A percentile compares a stretch with the other conserved stretches of the same genome.
phyloP scores from a whole-genome alignment of 371 early-diverging fungal genomes.

The Actinomortierella ambigua region DNA sequence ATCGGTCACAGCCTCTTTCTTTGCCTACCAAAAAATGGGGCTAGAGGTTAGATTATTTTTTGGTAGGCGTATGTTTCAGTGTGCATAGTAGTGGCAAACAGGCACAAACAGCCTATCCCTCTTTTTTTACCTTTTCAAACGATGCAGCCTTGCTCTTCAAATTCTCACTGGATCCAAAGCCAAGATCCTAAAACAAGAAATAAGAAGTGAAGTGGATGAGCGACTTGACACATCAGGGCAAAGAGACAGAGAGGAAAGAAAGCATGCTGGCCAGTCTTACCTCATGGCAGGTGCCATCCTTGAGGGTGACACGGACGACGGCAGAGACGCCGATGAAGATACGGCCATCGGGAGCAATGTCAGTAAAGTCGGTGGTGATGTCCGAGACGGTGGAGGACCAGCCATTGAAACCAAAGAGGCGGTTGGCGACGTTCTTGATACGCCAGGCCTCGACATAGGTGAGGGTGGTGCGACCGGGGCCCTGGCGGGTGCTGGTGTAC shows the following conservation, averaged over 20 bases:
- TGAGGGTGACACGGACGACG: constrained; percentile 86
- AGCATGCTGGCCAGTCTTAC: constrained; percentile 48
- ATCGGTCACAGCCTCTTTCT: constrained; percentile 98
- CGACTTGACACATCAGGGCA: background rate
- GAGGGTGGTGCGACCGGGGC: constrained; percentile 56
- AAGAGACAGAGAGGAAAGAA: background rate
- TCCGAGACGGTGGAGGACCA: constrained; percentile 90
- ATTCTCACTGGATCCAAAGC: constrained; percentile 89
- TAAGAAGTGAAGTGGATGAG: background rate
- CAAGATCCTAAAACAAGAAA: constrained; percentile 69
- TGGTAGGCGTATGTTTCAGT: no score
- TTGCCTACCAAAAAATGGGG: constrained; percentile 58
- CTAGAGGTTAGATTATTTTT: background rate
- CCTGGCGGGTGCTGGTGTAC: constrained; percentile 60
- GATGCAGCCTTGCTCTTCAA: constrained; percentile 80
- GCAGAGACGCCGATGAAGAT: constrained; percentile 83
- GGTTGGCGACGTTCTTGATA: constrained; percentile 92
- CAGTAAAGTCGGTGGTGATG: constrained; percentile 80
- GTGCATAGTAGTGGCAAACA: background rate
- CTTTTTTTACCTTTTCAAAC: constrained; percentile 76
- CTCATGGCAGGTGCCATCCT: constrained; percentile 94
- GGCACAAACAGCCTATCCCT: background rate
- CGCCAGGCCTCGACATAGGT: constrained; percentile 94
- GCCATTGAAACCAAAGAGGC: constrained; percentile 98
- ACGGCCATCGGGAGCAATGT: constrained; percentile 55